These are phyloP conservation scores for Echites panduratus DNA, from an alignment of 257 asterid species.

Conservation along the genomic window DNA sequence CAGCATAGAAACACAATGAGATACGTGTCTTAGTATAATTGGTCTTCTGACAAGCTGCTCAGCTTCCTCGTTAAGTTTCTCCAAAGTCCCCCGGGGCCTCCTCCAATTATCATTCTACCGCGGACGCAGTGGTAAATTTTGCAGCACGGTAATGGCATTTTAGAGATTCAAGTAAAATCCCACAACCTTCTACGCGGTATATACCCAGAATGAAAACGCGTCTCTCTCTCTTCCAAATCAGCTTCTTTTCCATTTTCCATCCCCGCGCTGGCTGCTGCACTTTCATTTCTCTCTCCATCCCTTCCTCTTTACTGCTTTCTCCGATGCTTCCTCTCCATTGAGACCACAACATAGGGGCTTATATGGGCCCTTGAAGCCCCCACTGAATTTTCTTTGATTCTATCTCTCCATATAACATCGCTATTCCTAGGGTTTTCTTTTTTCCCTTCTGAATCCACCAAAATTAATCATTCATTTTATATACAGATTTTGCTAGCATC, in stretches of 20 bases:
- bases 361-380: background rate
- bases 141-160: background rate
- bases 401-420: background rate
- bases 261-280: background rate
- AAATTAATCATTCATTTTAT: background rate
- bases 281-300: background rate
- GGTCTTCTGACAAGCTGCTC: slow-evolving; percentile 28
- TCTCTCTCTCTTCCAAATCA: background rate
- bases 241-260: background rate
- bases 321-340: slow-evolving; percentile 10
- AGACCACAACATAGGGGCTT: background rate
- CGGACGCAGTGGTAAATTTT: background rate
- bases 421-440: background rate
- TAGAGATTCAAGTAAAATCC: background rate
- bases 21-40: slow-evolving; percentile 21
- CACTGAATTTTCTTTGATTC: slow-evolving; percentile 1
- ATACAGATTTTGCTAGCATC: background rate
- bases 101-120: too few relatives aligned
- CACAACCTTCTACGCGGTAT: slow-evolving; percentile 40
- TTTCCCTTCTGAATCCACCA: background rate
- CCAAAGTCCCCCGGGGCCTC: slow-evolving; percentile 1
- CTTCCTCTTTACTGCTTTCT: background rate
- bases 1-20: background rate
- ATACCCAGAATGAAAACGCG: slow-evolving; percentile 50
- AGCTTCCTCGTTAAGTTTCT: slow-evolving; percentile 43